phyloP scores from a whole-genome alignment of 2,329 filamentous ascomycete genomes.

The Cercospora citrullina region DNA sequence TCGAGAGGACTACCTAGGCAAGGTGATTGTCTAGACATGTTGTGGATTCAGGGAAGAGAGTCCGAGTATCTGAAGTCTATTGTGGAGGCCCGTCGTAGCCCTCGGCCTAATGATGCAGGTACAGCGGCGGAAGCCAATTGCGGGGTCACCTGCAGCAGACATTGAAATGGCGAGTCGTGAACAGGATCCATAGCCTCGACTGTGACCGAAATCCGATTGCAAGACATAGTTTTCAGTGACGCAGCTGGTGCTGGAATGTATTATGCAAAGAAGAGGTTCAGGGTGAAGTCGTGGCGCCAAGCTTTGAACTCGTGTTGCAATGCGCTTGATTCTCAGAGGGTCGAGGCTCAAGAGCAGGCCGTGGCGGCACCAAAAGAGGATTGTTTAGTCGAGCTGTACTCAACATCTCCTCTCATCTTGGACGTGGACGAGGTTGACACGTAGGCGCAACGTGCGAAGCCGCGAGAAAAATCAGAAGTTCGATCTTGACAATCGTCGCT shows the following conservation, averaged over 20 bases:
- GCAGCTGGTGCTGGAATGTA: too few relatives aligned
- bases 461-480: too few relatives aligned
- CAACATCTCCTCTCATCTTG: too few relatives aligned
- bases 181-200: neutral
- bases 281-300: neutral
- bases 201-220: too few relatives aligned
- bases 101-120: conserved; percentile 5
- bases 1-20: conserved; percentile 24
- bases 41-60: neutral
- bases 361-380: too few relatives aligned
- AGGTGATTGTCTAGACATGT: conserved; percentile 18
- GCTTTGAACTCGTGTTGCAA: too few relatives aligned
- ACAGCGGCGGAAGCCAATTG: neutral
- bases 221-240: too few relatives aligned
- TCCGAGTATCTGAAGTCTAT: neutral
- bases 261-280: neutral
- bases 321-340: too few relatives aligned
- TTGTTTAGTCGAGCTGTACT: too few relatives aligned
- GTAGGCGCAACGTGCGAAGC: too few relatives aligned
- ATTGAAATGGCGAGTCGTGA: conserved; percentile 11
- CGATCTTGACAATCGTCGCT: neutral
- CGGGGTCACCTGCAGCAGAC: conserved; percentile 3
- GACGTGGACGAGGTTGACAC: too few relatives aligned
- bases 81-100: neutral
- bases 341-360: too few relatives aligned